These are phyloP conservation scores for Clitopilus passeckerianus DNA, from an alignment of 768 basidiomycete species.

Conservation along the genomic window DNA sequence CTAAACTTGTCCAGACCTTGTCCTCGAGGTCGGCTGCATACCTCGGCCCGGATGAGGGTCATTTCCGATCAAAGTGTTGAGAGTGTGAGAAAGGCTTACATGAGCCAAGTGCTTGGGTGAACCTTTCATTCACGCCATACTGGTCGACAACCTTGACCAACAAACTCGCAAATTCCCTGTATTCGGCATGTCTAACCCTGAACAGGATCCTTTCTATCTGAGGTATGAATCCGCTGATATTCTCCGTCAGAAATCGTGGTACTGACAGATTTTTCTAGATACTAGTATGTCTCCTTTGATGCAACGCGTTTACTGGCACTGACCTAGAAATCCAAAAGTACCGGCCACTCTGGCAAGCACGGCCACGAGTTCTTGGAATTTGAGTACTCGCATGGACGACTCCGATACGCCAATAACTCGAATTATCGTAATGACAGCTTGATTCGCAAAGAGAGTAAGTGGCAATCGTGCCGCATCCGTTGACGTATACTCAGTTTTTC, in stretches of 20 bases:
- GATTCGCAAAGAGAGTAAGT: slow-evolving; percentile 97
- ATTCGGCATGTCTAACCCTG: slow-evolving; percentile 38
- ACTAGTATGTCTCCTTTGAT: slow-evolving; percentile 32
- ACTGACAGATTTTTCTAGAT: slow-evolving; percentile 24
- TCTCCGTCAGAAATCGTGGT: neutral
- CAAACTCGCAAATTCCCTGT: slow-evolving; percentile 5
- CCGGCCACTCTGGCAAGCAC: slow-evolving; percentile 98
- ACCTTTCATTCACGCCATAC: neutral
- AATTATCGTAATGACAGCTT: slow-evolving; percentile 98
- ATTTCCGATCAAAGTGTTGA: neutral
- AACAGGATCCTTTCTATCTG: slow-evolving; percentile 79
- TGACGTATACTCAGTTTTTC: neutral
- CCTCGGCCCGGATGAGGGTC: neutral
- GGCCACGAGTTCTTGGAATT: slow-evolving; percentile 99
- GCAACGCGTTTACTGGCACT: neutral
- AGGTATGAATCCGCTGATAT: slow-evolving; percentile 42
- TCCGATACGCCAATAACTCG: slow-evolving; percentile 98
- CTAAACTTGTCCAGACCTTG: neutral
- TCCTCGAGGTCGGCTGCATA: neutral
- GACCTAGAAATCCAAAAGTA: slow-evolving; percentile 40
- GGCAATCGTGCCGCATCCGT: neutral
- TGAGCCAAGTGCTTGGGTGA: slow-evolving; percentile 8
- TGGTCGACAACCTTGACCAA: neutral
- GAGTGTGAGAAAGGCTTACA: neutral
- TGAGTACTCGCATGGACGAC: slow-evolving; percentile 93